A percentile compares a stretch with the other conserved stretches of the same genome.
phyloP scores from a whole-genome alignment of 2,329 filamentous ascomycete species.

The Arthrobotrys entomopaga region DNA sequence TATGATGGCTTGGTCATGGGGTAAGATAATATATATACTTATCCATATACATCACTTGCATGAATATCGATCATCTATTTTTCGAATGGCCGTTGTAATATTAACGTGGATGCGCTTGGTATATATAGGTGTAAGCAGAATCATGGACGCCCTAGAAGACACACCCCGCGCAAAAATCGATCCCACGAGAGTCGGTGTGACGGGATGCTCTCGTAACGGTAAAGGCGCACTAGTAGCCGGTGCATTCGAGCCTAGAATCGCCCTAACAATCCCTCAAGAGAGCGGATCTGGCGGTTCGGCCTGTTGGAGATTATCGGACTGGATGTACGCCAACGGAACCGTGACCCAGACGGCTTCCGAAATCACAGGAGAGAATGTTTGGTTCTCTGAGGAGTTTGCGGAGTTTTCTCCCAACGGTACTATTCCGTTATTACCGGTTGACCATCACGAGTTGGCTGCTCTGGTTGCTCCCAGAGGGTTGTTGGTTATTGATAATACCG shows the following conservation, averaged over 20 bases:
- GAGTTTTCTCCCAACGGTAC: slow-evolving; percentile 55
- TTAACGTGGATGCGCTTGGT: no score
- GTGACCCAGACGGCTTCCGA: slow-evolving; percentile 71
- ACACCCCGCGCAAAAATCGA: slow-evolving; percentile 66
- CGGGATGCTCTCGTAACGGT: slow-evolving; percentile 72
- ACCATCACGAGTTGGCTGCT: slow-evolving; percentile 70
- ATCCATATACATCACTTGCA: no score
- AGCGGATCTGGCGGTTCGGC: slow-evolving; percentile 71
- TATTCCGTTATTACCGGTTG: slow-evolving; percentile 66
- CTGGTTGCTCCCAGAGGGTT: slow-evolving; percentile 69
- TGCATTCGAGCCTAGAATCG: slow-evolving; percentile 70
- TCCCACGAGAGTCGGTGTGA: slow-evolving; percentile 67
- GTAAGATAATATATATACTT: no score
- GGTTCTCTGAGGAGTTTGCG: slow-evolving; percentile 69
- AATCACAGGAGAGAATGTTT: slow-evolving; percentile 72
- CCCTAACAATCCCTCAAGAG: slow-evolving; percentile 72
- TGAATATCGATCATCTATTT: no score
- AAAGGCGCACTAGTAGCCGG: slow-evolving; percentile 72
- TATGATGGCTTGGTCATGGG: slow-evolving; percentile 72
- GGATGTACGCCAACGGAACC: slow-evolving; percentile 66
- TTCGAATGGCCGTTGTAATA: no score
- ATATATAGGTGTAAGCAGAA: slow-evolving; percentile 67
- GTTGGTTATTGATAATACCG: slow-evolving; percentile 69
- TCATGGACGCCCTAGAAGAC: slow-evolving; percentile 70
- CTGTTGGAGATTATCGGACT: slow-evolving; percentile 70